These are phyloP conservation scores for Zychaea mexicana DNA, from an alignment of 371 early-diverging fungal genomes.

Conservation along the genomic window DNA sequence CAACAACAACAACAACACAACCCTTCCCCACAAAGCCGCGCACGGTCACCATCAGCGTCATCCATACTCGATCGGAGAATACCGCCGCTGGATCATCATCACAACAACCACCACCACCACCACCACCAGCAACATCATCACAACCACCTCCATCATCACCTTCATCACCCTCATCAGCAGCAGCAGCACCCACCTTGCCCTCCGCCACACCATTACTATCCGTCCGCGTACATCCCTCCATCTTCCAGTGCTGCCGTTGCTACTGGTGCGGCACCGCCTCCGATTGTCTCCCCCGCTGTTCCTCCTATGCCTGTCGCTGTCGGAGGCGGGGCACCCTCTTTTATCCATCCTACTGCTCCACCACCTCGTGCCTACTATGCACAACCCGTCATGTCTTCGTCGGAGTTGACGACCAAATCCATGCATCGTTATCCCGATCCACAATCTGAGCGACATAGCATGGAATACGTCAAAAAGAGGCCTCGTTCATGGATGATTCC, in stretches of 20 bases:
- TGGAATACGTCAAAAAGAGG: constrained; percentile 7
- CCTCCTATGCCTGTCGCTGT: constrained; percentile 23
- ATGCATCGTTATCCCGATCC: constrained; percentile 7
- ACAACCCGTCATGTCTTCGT: constrained; percentile 8
- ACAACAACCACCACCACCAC: background rate
- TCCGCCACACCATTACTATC: constrained; percentile 2
- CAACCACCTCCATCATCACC: background rate
- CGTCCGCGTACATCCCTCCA: background rate
- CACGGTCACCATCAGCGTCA: constrained; percentile 28
- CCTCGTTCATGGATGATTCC: constrained; percentile 15
- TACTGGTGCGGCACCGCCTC: background rate
- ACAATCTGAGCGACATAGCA: background rate
- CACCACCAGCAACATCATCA: background rate
- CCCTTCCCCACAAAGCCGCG: constrained; percentile 6
- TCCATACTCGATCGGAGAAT: constrained; percentile 23
- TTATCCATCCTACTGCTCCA: background rate
- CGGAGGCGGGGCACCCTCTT: background rate
- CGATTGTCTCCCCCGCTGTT: constrained; percentile 32
- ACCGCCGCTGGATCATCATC: background rate
- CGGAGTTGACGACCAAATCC: constrained; percentile 4
- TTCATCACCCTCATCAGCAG: background rate
- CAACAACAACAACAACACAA: background rate
- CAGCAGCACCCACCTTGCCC: constrained; percentile 14
- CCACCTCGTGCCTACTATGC: constrained; percentile 3
- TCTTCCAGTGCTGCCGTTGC: background rate